Evolutionary conservation across 2,329 filamentous ascomycete species (phyloP).

Genomic region (Tolypocladium sp.): DNA sequence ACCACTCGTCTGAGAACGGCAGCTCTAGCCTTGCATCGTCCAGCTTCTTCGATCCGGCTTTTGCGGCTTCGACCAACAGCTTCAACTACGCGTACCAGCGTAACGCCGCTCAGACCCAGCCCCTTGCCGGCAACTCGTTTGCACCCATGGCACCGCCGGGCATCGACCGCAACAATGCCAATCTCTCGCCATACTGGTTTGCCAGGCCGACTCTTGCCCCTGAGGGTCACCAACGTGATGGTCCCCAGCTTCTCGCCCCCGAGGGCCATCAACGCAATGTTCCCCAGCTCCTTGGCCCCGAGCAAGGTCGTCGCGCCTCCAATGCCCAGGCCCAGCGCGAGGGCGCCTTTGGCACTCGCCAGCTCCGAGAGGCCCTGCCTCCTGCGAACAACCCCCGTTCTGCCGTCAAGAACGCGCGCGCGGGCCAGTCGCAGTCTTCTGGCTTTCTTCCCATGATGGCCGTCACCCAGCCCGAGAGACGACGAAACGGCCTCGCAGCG

Average conservation of each 20-base stretch:
- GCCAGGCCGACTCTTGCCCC: not conserved
- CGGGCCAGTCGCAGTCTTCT: not conserved
- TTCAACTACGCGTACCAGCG: not conserved
- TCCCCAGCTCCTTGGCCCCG: not conserved
- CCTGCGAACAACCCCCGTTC: not conserved
- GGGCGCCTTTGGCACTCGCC: not conserved
- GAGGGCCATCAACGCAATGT: not conserved
- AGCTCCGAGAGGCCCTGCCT: not conserved
- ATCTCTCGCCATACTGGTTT: not conserved
- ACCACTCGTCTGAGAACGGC: not conserved
- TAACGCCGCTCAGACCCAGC: not conserved
- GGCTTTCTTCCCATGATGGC: slow-evolving; percentile 14
- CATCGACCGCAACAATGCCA: not conserved
- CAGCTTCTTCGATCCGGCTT: not conserved
- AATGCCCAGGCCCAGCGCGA: not conserved
- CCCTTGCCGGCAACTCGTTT: not conserved
- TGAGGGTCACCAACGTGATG: not conserved
- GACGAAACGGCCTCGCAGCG: slow-evolving; percentile 3
- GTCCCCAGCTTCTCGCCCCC: not conserved
- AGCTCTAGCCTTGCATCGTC: not conserved
- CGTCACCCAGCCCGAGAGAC: slow-evolving; percentile 8
- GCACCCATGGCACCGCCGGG: not conserved
- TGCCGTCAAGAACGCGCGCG: not conserved
- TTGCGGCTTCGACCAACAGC: not conserved
- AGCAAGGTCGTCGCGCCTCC: not conserved